These are phyloP conservation scores for Venturia aucupariae DNA, from an alignment of 2,329 filamentous ascomycete genomes.

Conservation along the genomic window DNA sequence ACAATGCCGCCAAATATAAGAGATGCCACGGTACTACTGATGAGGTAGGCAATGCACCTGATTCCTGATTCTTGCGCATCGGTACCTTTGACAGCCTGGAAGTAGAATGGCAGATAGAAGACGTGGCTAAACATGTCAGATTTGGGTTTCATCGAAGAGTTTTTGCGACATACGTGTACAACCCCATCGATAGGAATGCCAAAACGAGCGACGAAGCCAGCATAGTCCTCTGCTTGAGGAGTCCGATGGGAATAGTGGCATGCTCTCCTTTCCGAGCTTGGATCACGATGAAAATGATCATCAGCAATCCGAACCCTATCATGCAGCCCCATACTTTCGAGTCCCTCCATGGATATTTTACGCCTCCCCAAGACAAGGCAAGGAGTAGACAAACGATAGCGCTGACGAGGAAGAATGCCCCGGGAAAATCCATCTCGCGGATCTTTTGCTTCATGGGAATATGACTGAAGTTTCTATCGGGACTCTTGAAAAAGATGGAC, in stretches of 20 bases:
- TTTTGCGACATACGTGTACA: slow-evolving; percentile 25
- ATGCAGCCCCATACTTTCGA: slow-evolving; percentile 20
- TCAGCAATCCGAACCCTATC: slow-evolving; percentile 17
- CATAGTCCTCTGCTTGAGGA: slow-evolving; percentile 27
- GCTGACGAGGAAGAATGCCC: slow-evolving; percentile 34
- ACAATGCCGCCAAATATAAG: slow-evolving; percentile 26
- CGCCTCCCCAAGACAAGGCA: slow-evolving; percentile 39
- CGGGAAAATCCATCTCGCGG: slow-evolving; percentile 42
- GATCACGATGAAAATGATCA: slow-evolving; percentile 16
- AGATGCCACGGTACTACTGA: slow-evolving; percentile 29
- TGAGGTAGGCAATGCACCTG: slow-evolving; percentile 20
- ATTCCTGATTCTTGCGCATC: slow-evolving; percentile 29
- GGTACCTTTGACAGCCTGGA: slow-evolving; percentile 28
- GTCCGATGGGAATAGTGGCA: slow-evolving; percentile 20
- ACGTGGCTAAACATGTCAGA: slow-evolving; percentile 10
- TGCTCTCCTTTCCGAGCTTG: slow-evolving; percentile 17
- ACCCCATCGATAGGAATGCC: slow-evolving; percentile 28
- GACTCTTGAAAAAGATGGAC: slow-evolving; percentile 16
- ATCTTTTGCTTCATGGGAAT: slow-evolving; percentile 26
- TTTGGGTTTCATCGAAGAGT: not conserved
- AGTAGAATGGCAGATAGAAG: slow-evolving; percentile 22
- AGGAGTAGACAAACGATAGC: slow-evolving; percentile 31
- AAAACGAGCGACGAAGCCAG: slow-evolving; percentile 26
- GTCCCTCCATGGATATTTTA: slow-evolving; percentile 27
- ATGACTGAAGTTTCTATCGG: slow-evolving; percentile 16